A percentile compares a stretch with the other conserved stretches of the same genome.
phyloP scores from a whole-genome alignment of 129 eudicot species.

The Cynara cardunculus region DNA sequence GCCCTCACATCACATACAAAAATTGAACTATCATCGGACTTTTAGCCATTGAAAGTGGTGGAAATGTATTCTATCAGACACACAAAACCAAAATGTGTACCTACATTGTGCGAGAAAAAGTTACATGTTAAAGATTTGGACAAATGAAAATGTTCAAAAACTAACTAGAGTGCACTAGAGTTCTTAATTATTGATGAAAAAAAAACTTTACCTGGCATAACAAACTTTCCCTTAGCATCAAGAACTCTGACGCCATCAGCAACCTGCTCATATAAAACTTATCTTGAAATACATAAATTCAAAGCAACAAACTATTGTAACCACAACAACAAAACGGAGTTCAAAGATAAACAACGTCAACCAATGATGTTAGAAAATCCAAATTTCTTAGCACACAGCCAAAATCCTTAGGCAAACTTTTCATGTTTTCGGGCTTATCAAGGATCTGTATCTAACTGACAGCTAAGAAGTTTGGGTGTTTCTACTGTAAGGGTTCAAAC shows the following conservation, averaged over 20 bases:
- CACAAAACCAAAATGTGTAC: not conserved
- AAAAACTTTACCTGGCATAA: slow-evolving; percentile 78
- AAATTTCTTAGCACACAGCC: slow-evolving; percentile 3
- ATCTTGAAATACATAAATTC: not conserved
- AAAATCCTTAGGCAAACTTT: not conserved
- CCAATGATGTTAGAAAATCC: not conserved
- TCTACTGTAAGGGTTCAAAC: not conserved
- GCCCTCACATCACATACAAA: not conserved
- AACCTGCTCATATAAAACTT: slow-evolving; percentile 53
- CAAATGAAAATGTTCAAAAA: not conserved
- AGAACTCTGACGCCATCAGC: slow-evolving; percentile 67
- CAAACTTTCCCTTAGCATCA: slow-evolving; percentile 93
- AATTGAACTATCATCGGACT: not conserved
- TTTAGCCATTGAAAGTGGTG: not conserved
- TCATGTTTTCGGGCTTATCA: not conserved
- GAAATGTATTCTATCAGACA: not conserved
- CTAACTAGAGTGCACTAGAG: not conserved
- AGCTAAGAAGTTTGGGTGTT: not conserved
- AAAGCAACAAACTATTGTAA: slow-evolving; percentile 7
- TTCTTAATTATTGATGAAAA: not conserved
- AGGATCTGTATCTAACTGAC: not conserved
- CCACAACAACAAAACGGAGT: not conserved
- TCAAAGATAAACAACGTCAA: not conserved
- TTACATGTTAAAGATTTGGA: not conserved
- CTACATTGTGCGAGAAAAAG: not conserved